Conservation (phyloP, 1,139 yeast genomes). For the Suhomyces coccinellae region DNA sequence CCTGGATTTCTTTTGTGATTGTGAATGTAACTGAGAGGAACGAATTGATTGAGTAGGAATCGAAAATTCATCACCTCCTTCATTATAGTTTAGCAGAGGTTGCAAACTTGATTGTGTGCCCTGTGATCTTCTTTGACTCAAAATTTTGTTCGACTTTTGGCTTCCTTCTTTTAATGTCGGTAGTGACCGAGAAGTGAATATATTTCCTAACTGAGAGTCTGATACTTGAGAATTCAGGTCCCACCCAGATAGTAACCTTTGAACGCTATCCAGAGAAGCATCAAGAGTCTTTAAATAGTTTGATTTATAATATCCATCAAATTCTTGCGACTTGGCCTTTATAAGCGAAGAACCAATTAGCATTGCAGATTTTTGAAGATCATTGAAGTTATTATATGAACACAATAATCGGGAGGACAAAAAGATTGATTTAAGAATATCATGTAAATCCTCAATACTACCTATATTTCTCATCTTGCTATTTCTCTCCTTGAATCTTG, state of each 20-base stretch:
- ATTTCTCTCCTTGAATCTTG: slow-evolving; percentile 3
- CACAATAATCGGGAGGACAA: slow-evolving; percentile 11
- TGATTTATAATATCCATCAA: slow-evolving; percentile 12
- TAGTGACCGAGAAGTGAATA: neutral
- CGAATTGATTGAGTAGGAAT: neutral
- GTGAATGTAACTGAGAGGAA: neutral
- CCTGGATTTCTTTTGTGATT: slow-evolving; percentile 12
- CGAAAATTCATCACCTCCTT: neutral
- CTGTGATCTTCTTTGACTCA: neutral
- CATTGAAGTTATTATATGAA: slow-evolving; percentile 16
- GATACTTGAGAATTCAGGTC: slow-evolving; percentile 15
- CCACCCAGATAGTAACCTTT: slow-evolving; percentile 30
- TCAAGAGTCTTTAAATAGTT: slow-evolving; percentile 15
- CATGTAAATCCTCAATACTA: slow-evolving; percentile 15
- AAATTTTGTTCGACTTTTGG: neutral
- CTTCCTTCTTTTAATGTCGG: slow-evolving; percentile 16
- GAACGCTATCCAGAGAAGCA: slow-evolving; percentile 22
- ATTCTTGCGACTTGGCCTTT: slow-evolving; percentile 21
- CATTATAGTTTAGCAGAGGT: too few relatives aligned
- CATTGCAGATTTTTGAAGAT: slow-evolving; percentile 21
- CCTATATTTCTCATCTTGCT: slow-evolving; percentile 2
- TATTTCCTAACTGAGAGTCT: too few relatives aligned
- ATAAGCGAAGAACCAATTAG: slow-evolving; percentile 28
- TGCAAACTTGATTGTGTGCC: neutral
- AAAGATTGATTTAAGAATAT: slow-evolving; percentile 9